Base-by-base conservation (phyloP, 2,329 filamentous ascomycete species). In the Pseudogymnoascus destructans region DNA sequence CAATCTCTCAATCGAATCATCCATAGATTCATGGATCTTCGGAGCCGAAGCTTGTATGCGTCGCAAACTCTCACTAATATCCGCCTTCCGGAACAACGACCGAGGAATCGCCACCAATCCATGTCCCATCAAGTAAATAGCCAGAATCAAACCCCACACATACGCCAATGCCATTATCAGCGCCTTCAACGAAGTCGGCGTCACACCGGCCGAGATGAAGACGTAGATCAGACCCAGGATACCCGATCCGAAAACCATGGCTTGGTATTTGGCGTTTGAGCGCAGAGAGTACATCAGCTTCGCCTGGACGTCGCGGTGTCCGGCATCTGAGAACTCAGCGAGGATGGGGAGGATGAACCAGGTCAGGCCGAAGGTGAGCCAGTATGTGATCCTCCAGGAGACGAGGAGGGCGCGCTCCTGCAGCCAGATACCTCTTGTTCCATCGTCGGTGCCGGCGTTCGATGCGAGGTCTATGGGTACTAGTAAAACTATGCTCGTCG, bases 61-160 rank as follows among this genome's bases (percentile, higher is more conserved):
- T 61, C 84, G 84, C 52, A 98, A 72, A 59, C 85, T 80, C 55
- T 81, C 82, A 63, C 84, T 87, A 49, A 91, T 81, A 67, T 84
- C 89, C 30, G 90, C 86, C 67, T 89, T 86, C 60, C 86, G 82
- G 66, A 93, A 86, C 13, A 98, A 75, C 35, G 81, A 81, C 63
- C 92, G 79, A 0, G 93, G 93, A 59, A 98, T 87, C 1, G 91
- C 87, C 30, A 98, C 93, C 23, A 98, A 77, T 6, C 93, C 93
- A 71, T 98, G 93, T 5, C 93, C 93, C 92, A 98, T 97, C 38
- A 98, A 78, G 68, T 95, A 97, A 62, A 98, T 95, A 49, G 91
- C 93, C 57, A 97, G 77, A 3, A 92, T 78, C 65, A 98, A 74
- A 66, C 91, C 90, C 87, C 91, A 97, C 61, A 89, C 89, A 71